phyloP scores from a whole-genome alignment of 176 grass and related monocot genomes.

The Bolboschoenus planiculmis region DNA sequence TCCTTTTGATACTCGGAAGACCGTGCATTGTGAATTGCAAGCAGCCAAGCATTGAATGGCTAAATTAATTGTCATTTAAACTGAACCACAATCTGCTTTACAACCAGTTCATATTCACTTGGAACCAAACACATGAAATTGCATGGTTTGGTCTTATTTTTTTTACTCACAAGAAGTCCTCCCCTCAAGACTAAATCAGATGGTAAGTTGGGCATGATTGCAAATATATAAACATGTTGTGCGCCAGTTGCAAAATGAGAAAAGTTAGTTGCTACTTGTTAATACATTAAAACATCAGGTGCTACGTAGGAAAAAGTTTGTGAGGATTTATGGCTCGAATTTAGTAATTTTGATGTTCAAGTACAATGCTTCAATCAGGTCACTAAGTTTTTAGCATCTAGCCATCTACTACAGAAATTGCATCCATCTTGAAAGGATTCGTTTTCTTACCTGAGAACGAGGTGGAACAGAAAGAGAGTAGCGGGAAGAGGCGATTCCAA shows the following conservation, averaged over 20 bases:
- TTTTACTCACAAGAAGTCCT: background rate
- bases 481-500: conserved; percentile 12
- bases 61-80: background rate
- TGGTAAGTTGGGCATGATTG: background rate
- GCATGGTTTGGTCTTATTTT: background rate
- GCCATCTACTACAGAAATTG: background rate
- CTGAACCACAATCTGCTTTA: background rate
- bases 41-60: background rate
- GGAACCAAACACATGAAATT: no score
- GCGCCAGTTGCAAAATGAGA: background rate
- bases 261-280: background rate
- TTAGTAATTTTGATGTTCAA: background rate
- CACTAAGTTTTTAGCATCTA: background rate
- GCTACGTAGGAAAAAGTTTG: background rate
- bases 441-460: conserved; percentile 30
- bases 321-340: background rate
- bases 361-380: background rate
- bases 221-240: background rate
- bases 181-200: background rate
- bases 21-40: background rate
- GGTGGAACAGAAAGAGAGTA: conserved; percentile 10
- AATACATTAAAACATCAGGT: background rate
- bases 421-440: background rate
- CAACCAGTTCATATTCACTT: background rate
- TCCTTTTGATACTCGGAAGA: background rate